Evolutionary conservation across 2,329 filamentous ascomycete species (phyloP), one percentile per base, ranked within the genome.

Genomic region (Fusarium concolor): DNA sequence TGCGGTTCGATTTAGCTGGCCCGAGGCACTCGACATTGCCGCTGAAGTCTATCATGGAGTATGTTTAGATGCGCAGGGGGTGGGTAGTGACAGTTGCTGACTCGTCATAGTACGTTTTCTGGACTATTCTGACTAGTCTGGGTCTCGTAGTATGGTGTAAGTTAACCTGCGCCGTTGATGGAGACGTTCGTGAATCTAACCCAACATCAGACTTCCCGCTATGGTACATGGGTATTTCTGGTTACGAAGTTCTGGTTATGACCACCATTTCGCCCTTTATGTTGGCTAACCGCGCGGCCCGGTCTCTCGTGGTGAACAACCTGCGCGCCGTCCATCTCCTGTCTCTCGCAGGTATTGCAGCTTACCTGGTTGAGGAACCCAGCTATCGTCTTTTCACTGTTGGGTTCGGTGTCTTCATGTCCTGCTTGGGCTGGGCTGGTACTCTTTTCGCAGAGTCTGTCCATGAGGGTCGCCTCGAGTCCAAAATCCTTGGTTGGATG

Each of bases 191-290:
- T 33, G 15, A 42, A 28, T 37, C 72, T 76, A 44, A 77, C 51
- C 44, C 53, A 17, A 43, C 24, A 43, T 39, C 49, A 93, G 91
- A 96, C 79, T 99, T 99, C 78, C 96, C 96, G 15, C 87, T 99
- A 12, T 99, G 96, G 96, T 89, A 97, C 78, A 99, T 99, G 96
- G 96, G 96, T 28, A 96, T 99, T 63, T 98, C 95, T 6, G 96
- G 96, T 66, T 99, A 96, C 76, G 96, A 99, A 80, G 91, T 90
- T 42, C 85, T 97, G 70, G 90, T 99, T 75, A 91, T 98, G 89
- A 88, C 87, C 49, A 95, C 93, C 5, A 79, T 95, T 51, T 92
- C 94, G 6, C 96, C 96, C 0, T 84, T 94, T 38, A 79, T 98
- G 20, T 88, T 99, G 42, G 89, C 85, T 22, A 90, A 94, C 65